phyloP scores from a whole-genome alignment of 1,284 basidiomycete genomes.

The Leccinum subrobustum region DNA sequence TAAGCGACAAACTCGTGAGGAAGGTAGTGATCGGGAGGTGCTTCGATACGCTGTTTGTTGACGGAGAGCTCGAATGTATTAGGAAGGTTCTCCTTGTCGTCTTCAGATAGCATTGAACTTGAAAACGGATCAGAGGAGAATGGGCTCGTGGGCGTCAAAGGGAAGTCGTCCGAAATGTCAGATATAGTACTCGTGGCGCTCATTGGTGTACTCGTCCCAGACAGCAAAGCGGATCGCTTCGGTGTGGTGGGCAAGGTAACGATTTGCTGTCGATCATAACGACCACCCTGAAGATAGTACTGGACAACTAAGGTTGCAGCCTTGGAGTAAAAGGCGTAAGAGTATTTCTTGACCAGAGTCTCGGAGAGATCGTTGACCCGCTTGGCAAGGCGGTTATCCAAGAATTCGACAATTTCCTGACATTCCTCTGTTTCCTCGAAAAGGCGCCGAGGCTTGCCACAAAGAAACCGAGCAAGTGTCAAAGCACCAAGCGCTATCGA shows the following conservation, averaged over 20 bases:
- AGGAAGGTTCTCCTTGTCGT: constrained; percentile 78
- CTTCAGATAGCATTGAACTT: constrained; percentile 50
- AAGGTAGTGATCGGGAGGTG: constrained; percentile 69
- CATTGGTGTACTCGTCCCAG: constrained; percentile 64
- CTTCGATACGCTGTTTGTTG: constrained; percentile 67
- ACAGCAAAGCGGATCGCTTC: constrained; percentile 49
- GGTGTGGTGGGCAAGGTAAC: constrained; percentile 68
- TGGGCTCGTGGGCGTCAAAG: constrained; percentile 74
- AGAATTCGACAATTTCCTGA: constrained; percentile 75
- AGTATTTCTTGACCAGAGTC: constrained; percentile 96
- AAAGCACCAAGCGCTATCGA: constrained; percentile 87
- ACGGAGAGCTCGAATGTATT: constrained; percentile 65
- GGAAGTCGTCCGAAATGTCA: constrained; percentile 78
- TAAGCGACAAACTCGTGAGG: constrained; percentile 77
- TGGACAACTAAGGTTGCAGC: constrained; percentile 91
- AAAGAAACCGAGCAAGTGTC: constrained; percentile 86
- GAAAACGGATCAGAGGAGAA: constrained; percentile 56
- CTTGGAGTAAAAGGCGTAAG: constrained; percentile 91
- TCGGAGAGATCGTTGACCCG: constrained; percentile 89
- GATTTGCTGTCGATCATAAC: constrained; percentile 54
- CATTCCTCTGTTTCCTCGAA: constrained; percentile 81
- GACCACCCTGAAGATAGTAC: constrained; percentile 83
- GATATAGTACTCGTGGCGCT: constrained; percentile 70
- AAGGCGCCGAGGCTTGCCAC: constrained; percentile 71
- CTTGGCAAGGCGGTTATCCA: constrained; percentile 84